Evolutionary conservation across 768 basidiomycete species (phyloP), one percentile per base, ranked within the genome.

Genomic region (Tricholoma bakamatsutake): DNA sequence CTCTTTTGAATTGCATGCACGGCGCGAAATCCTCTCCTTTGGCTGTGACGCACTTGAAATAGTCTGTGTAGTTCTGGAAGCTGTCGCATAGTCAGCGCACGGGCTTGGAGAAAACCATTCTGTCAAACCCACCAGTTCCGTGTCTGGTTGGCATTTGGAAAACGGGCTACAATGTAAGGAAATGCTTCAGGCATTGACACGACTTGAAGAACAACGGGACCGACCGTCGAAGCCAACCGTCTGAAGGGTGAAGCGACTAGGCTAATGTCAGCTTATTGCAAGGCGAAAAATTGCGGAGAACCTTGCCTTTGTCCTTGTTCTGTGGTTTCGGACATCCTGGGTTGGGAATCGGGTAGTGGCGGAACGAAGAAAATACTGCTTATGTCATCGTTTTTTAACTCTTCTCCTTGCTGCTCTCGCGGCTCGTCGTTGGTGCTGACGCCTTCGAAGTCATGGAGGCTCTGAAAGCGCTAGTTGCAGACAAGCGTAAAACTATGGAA

Each of bases 11-110:
- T 73, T 97, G 95, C 77, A 93, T 93, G 87, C 97, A 98, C 1
- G 97, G 94, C n/a, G 87, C 85, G 70, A 86, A 98, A 57, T 98
- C 97, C 63, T 99, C 97, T 62, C 97, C 97, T 77, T 97, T 98
- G 64, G 95, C 95, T 64, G 89, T 73, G 64, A 98, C 75, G 73
- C 97, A 99, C 73, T 96, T 96, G 85, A 95, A 93, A 80, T 97
- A 98, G 75, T 99, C 97, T 58, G 90, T 88, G 72, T 95, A 98
- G 78, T 96, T 94, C 76, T 96, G 93, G 83, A 84, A 90, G 75
- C 89, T 91, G 62, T 42, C 28, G n/a, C 40, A 42, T 21, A 8
- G 46, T 39, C 34, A 62, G 57, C 39, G 47, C 31, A 28, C 31
- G 24, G 18, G 10, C 24, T 8, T 17, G 8, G n/a, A 6, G 28